A percentile compares a stretch with the other conserved stretches of the same genome.
phyloP scores from a whole-genome alignment of 2,329 filamentous ascomycete genomes.

The Phaeoacremonium minimum region DNA sequence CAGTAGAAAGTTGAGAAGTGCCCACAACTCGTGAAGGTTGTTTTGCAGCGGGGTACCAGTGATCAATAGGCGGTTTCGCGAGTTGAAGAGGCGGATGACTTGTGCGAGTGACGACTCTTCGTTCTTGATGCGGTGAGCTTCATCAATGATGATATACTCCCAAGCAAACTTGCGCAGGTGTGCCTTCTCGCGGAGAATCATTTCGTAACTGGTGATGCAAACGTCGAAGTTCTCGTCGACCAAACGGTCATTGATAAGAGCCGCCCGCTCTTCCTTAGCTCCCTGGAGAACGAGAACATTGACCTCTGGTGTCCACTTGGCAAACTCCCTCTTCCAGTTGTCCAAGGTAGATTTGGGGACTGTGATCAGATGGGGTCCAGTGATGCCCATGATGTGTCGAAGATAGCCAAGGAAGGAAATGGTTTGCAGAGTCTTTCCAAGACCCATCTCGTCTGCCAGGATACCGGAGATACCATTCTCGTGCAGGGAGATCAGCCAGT shows the following conservation, averaged over 20 bases:
- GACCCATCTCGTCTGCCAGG: slow-evolving; percentile 95
- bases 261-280: slow-evolving; percentile 86
- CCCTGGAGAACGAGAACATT: slow-evolving; percentile 92
- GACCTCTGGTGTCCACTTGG: slow-evolving; percentile 90
- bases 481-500: slow-evolving; percentile 96
- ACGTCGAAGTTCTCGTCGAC: slow-evolving; percentile 95
- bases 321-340: slow-evolving; percentile 97
- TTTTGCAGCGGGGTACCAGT: slow-evolving; percentile 97
- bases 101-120: slow-evolving; percentile 96
- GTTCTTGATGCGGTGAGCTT: slow-evolving; percentile 98
- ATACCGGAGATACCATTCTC: slow-evolving; percentile 99
- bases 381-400: slow-evolving; percentile 83
- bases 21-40: slow-evolving; percentile 97
- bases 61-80: slow-evolving; percentile 89
- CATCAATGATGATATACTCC: slow-evolving; percentile 99
- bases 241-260: slow-evolving; percentile 86
- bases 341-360: slow-evolving; percentile 97
- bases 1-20: slow-evolving; percentile 92
- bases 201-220: slow-evolving; percentile 97
- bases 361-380: slow-evolving; percentile 82
- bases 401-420: slow-evolving; percentile 96
- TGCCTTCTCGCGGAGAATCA: slow-evolving; percentile 93
- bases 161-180: slow-evolving; percentile 97
- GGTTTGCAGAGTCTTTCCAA: slow-evolving; percentile 96
- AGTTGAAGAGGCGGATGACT: slow-evolving; percentile 94